Evolutionary conservation across 257 asterid genomes (phyloP), one percentile per base, ranked within the genome.

Genomic region (Lycium ferocissimum): DNA sequence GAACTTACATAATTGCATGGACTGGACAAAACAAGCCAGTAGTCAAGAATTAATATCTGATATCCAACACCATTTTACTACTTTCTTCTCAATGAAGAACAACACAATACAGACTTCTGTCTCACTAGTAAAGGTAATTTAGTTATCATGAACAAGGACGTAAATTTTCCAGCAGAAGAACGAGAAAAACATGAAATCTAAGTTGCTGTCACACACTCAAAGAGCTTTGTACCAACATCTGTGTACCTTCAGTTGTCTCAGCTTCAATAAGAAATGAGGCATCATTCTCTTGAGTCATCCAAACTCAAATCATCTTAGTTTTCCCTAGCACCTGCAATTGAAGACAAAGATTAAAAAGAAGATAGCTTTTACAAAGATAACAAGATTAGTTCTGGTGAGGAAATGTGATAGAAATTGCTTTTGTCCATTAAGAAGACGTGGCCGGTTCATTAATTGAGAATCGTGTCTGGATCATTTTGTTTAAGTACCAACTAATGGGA

Each of bases 241-340:
- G 56, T 47, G 78, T 62, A 83, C 38, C 85, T 85, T 82, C 54
- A 82, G 26, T 63, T 58, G 7, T 71, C 71, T 38, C 83, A 67
- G 83, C 22, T 84, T 33, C 84, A 72, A 80, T 7, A 63, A 80
- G 61, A 53, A 43, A 47, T 49, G 81, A 75, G 81, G 81, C 14
- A 76, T 76, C 82, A 14, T 76, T 51, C 43, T 76, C 65, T 38
- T 51, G 69, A 70, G 67, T 80, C 37, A 0, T 58, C 9, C 81
- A 67, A 82, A n/a, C 35, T 72, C 9, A 62, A 43, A 58, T 72
- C 4, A 81, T 3, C 9, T 80, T 70, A 12, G 61, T 66, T 83
- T 78, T 83, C 47, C 22, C 69, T 17, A 58, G 37, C 84, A 58
- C 54, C 85, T 57, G 76, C 75, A 69, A 65, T 53, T 86, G 63